A percentile compares a stretch with the other conserved stretches of the same genome.
Evolutionary conservation across 1,139 yeast genomes (phyloP).

Genomic region (Candida sp.): DNA sequence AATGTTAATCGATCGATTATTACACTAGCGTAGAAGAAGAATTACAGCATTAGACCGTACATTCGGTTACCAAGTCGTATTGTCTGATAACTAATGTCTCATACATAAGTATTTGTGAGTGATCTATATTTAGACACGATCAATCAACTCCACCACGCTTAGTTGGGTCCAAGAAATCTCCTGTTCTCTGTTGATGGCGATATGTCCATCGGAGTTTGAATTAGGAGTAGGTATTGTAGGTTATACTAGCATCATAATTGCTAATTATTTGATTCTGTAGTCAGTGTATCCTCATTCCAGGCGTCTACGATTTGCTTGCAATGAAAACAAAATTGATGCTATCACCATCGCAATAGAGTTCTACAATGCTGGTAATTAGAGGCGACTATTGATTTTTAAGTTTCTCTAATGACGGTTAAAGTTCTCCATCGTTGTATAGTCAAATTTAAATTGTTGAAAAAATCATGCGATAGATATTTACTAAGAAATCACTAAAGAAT

Average conservation of each 20-base stretch:
- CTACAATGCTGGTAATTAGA: too few relatives aligned
- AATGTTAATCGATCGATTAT: background rate
- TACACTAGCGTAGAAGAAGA: background rate
- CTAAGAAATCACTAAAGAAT: too few relatives aligned
- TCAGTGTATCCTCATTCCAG: too few relatives aligned
- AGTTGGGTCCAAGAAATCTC: background rate
- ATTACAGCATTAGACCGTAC: background rate
- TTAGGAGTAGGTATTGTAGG: background rate
- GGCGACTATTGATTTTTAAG: too few relatives aligned
- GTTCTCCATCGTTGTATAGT: too few relatives aligned
- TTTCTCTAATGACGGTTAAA: too few relatives aligned
- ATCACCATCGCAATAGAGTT: background rate
- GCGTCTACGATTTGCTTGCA: background rate
- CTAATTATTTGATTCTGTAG: too few relatives aligned
- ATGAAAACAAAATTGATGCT: background rate
- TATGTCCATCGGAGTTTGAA: background rate
- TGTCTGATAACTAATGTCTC: background rate
- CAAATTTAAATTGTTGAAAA: too few relatives aligned
- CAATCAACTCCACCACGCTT: too few relatives aligned
- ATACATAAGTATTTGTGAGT: background rate
- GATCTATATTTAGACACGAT: background rate
- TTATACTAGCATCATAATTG: background rate
- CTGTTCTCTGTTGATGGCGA: background rate
- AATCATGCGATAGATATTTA: too few relatives aligned
- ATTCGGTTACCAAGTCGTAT: background rate